Percentiles rank a stretch among this genome's conserved stretches.
These are phyloP conservation scores for Euclidium syriacum DNA, from an alignment of 345 rosid species.

Conservation along the genomic window DNA sequence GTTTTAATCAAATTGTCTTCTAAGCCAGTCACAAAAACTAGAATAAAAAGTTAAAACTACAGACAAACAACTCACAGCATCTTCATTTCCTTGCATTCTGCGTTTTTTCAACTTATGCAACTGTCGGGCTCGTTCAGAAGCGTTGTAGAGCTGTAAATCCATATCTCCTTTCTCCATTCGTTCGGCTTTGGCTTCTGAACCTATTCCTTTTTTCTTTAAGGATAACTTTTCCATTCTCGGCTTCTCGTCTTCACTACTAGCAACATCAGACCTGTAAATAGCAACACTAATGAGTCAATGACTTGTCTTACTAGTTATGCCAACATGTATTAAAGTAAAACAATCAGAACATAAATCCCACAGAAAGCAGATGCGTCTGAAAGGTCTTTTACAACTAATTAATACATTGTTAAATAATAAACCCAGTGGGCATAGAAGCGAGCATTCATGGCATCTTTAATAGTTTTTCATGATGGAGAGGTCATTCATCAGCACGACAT, in stretches of 20 bases:
- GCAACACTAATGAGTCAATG: slow-evolving; percentile 7
- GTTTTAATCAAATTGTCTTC: background rate
- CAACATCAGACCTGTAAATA: slow-evolving; percentile 39
- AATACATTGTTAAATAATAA: background rate
- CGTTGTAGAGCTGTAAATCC: slow-evolving; percentile 68
- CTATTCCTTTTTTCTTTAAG: slow-evolving; percentile 81
- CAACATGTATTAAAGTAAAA: background rate
- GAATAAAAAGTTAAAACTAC: slow-evolving; percentile 2
- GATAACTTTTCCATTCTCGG: slow-evolving; percentile 75
- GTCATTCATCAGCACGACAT: background rate
- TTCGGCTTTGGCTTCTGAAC: slow-evolving; percentile 89
- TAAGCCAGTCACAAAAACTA: background rate
- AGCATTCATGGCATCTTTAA: background rate
- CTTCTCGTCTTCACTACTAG: slow-evolving; percentile 56
- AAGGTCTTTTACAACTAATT: background rate
- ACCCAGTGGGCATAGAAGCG: background rate
- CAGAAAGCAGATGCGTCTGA: background rate
- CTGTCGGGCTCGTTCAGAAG: slow-evolving; percentile 77
- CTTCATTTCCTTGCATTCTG: slow-evolving; percentile 86
- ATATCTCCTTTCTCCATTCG: slow-evolving; percentile 65
- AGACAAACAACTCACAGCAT: slow-evolving; percentile 55
- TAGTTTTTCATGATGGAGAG: background rate
- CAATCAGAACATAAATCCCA: background rate
- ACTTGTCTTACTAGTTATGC: slow-evolving; percentile 4
- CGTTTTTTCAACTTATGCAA: slow-evolving; percentile 86